A percentile compares a stretch with the other conserved stretches of the same genome.
phyloP scores from a whole-genome alignment of 1,284 basidiomycete genomes.

The Pseudozyma hubeiensis region DNA sequence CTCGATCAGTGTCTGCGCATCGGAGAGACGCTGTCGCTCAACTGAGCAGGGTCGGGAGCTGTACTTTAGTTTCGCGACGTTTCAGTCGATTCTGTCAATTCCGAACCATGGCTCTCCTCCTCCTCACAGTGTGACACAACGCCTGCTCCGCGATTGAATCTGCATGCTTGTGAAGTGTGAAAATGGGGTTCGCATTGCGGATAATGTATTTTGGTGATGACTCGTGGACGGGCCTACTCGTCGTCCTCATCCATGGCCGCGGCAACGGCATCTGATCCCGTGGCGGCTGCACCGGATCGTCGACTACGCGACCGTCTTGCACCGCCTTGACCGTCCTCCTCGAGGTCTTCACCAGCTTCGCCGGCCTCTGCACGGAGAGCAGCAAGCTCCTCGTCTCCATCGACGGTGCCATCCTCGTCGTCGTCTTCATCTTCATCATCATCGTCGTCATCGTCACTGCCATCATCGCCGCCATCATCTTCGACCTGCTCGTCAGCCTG shows the following conservation, averaged over 20 bases:
- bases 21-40: neutral
- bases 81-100: neutral
- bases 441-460: constrained; percentile 28
- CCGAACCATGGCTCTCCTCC: neutral
- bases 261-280: constrained; percentile 9
- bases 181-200: constrained; percentile 2
- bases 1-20: constrained; percentile 8
- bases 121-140: neutral
- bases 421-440: constrained; percentile 41
- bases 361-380: constrained; percentile 54
- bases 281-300: constrained; percentile 14
- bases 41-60: neutral
- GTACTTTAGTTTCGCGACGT: neutral
- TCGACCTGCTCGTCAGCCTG: constrained; percentile 18
- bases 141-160: too few species aligned
- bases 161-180: neutral
- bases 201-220: neutral
- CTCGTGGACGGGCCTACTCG: neutral
- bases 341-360: constrained; percentile 45
- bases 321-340: constrained; percentile 21
- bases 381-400: constrained; percentile 62
- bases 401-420: constrained; percentile 53
- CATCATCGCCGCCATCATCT: constrained; percentile 40
- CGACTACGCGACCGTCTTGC: constrained; percentile 28
- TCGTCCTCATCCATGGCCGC: constrained; percentile 37